Evolutionary conservation across 169 alveolate genomes (phyloP), one percentile per base, ranked within the genome.

Genomic region (Eimeria acervulina): DNA sequence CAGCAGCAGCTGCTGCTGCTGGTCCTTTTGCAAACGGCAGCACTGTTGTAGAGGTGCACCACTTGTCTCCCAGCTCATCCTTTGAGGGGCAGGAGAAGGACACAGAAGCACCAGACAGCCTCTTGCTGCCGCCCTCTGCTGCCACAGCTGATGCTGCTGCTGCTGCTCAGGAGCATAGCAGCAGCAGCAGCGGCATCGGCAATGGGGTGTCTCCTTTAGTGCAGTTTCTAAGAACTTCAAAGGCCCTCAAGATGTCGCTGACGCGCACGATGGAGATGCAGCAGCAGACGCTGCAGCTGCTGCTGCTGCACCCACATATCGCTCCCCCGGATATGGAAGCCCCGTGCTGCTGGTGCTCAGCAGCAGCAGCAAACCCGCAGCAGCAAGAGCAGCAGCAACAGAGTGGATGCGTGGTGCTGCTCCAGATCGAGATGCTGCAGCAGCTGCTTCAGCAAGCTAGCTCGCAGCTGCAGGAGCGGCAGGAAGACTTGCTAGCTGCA

Each of bases 251-350:
- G 55, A 31, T 47, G 55, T 83, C 92, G 5, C 76, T 83, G 28
- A 23, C 92, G 19, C 92, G 38, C 31, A 83, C 92, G 31, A 83
- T 83, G 76, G 92, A 83, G 92, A 42, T 52, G 74, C 92, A 83
- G 92, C 92, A 83, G 76, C 92, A 83, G 52, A 51, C 92, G 40
- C 92, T 83, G 92, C 92, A 83, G 76, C 92, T 83, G 92, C 92
- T 83, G 76, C 92, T 83, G 76, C 52, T 83, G 92, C 92, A 83
- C 76, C 92, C 92, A 15, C 92, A 51, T 19, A n/a, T 83, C 33
- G 74, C 92, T 5, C 92, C 92, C 17, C 92, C 92, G 6, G 72
- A 42, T 31, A 10, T 55, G 26, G 92, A 83, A 6, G 92, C 74
- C 74, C 92, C 92, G 3, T 83, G 92, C 76, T 83, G 92, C 92